Evolutionary conservation across 2,329 filamentous ascomycete genomes (phyloP).

Genomic region (Cladosporium colombiae): DNA sequence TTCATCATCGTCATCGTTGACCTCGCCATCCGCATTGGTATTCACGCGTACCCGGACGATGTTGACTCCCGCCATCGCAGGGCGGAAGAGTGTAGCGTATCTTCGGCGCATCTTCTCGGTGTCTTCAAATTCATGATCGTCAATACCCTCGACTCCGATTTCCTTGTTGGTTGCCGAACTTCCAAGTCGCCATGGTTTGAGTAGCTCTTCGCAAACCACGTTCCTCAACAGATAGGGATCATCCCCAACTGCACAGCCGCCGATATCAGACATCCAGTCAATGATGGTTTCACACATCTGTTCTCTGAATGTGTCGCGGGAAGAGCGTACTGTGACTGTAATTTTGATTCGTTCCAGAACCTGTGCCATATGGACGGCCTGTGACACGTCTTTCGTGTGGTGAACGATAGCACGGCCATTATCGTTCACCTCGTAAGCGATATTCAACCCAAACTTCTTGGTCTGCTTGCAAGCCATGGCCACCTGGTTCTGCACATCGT

Average conservation of each 20-base stretch:
- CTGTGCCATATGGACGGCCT: slow-evolving; percentile 74
- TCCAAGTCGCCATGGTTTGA: slow-evolving; percentile 83
- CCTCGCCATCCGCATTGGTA: slow-evolving; percentile 50
- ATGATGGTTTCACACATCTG: slow-evolving; percentile 99
- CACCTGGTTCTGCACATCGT: slow-evolving; percentile 87
- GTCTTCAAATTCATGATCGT: slow-evolving; percentile 74
- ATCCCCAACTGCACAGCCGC: slow-evolving; percentile 79
- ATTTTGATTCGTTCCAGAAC: slow-evolving; percentile 95
- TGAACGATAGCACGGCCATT: slow-evolving; percentile 83
- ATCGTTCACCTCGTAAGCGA: slow-evolving; percentile 86
- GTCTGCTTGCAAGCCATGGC: slow-evolving; percentile 81
- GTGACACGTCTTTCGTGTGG: slow-evolving; percentile 70
- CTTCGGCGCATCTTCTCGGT: slow-evolving; percentile 41
- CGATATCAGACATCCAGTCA: slow-evolving; percentile 92
- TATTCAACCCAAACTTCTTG: slow-evolving; percentile 65
- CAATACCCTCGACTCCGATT: slow-evolving; percentile 75
- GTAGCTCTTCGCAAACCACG: slow-evolving; percentile 86
- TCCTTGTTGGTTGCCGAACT: slow-evolving; percentile 78
- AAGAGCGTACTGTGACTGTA: slow-evolving; percentile 89
- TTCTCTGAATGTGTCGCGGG: slow-evolving; percentile 92
- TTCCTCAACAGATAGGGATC: slow-evolving; percentile 78
- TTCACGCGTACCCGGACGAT: slow-evolving; percentile 32
- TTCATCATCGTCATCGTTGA: slow-evolving; percentile 46
- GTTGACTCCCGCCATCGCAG: slow-evolving; percentile 30
- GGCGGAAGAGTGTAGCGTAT: slow-evolving; percentile 41